Percentiles rank a stretch among this genome's conserved stretches.
These are phyloP conservation scores for Leccinum arenicola DNA, from an alignment of 768 basidiomycete genomes.

Conservation along the genomic window DNA sequence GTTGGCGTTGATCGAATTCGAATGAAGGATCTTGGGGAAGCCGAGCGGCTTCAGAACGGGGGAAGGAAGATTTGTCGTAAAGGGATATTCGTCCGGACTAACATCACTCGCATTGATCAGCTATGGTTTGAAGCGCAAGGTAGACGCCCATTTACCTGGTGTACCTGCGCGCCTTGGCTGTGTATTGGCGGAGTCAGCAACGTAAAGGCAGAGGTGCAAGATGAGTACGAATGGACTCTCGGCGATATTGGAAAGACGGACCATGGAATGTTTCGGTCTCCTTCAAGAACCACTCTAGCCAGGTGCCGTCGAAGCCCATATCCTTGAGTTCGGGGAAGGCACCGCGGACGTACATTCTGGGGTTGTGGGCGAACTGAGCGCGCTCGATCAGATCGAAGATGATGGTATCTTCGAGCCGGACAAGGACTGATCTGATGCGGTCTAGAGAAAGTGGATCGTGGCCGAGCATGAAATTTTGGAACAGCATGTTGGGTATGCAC, in stretches of 20 bases:
- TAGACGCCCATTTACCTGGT: slow-evolving; percentile 60
- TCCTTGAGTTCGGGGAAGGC: slow-evolving; percentile 76
- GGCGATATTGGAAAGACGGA: slow-evolving; percentile 37
- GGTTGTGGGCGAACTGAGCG: slow-evolving; percentile 94
- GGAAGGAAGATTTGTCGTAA: slow-evolving; percentile 75
- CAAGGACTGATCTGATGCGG: slow-evolving; percentile 81
- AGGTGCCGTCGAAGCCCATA: slow-evolving; percentile 77
- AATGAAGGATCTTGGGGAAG: slow-evolving; percentile 76
- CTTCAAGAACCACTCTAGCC: slow-evolving; percentile 97
- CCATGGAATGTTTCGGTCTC: slow-evolving; percentile 96
- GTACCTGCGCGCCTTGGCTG: slow-evolving; percentile 93
- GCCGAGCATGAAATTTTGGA: slow-evolving; percentile 64
- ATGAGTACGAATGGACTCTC: neutral
- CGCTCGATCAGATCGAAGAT: slow-evolving; percentile 97
- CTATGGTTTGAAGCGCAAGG: neutral
- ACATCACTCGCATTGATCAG: neutral
- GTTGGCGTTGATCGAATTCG: slow-evolving; percentile 85
- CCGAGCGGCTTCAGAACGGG: slow-evolving; percentile 74
- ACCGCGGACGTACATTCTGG: slow-evolving; percentile 79
- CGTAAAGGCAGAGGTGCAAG: neutral
- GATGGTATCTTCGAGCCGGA: slow-evolving; percentile 95
- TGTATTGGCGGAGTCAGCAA: neutral
- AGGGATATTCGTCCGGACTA: slow-evolving; percentile 98
- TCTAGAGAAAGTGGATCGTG: slow-evolving; percentile 84
- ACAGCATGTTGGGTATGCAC: slow-evolving; percentile 41